These are phyloP conservation scores for Penicillium herquei DNA, from an alignment of 495 filamentous ascomycete species.

Conservation along the genomic window DNA sequence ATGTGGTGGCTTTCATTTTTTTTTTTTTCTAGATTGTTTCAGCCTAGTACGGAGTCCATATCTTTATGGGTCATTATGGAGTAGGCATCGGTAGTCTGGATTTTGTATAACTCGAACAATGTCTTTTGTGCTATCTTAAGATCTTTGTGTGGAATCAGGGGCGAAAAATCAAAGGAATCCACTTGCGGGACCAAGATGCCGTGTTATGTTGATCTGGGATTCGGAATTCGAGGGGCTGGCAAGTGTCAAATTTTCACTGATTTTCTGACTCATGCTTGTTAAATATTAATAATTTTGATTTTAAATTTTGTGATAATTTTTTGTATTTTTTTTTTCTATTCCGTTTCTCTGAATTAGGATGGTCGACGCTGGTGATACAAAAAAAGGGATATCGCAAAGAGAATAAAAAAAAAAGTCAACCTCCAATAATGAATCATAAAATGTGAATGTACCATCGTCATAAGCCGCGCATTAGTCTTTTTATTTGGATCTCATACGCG, in stretches of 20 bases:
- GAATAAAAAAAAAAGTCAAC: not conserved
- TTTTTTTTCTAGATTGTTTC: too few relatives aligned
- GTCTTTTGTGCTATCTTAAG: not conserved
- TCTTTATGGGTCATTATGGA: too few relatives aligned
- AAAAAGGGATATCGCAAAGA: not conserved
- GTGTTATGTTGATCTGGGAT: not conserved
- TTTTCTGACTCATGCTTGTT: not conserved
- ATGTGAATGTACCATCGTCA: too few relatives aligned
- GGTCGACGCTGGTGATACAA: conserved; percentile 1
- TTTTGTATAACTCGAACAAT: not conserved
- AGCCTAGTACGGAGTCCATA: too few relatives aligned
- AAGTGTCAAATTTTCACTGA: not conserved
- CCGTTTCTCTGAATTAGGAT: not conserved
- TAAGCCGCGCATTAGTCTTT: not conserved
- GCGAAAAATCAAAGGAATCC: not conserved
- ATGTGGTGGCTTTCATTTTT: too few relatives aligned
- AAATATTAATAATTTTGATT: not conserved
- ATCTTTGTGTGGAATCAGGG: not conserved
- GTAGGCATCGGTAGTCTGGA: too few relatives aligned
- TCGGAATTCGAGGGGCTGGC: not conserved
- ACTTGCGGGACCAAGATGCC: not conserved
- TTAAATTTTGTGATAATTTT: too few relatives aligned
- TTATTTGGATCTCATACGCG: not conserved
- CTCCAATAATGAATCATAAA: not conserved
- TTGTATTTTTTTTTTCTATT: not conserved